phyloP scores from a whole-genome alignment of 495 filamentous ascomycete genomes.

The Talaromyces proteolyticus region DNA sequence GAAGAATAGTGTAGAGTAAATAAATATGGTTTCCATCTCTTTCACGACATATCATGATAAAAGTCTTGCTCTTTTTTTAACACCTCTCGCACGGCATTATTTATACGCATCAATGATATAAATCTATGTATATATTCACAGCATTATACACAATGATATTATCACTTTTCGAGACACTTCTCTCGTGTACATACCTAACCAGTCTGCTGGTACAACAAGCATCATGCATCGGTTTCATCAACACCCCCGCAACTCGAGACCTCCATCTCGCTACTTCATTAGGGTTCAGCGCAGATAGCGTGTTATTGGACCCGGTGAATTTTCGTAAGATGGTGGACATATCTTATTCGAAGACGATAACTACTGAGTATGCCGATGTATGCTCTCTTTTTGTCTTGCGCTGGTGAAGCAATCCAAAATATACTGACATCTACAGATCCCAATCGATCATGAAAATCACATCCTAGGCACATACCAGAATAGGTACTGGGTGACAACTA shows the following conservation, averaged over 20 bases:
- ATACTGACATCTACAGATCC: no score
- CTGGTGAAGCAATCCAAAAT: no score
- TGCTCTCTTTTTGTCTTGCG: no score
- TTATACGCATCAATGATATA: no score
- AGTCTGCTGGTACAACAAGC: slow-evolving; percentile 3
- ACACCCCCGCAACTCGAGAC: slow-evolving; percentile 10
- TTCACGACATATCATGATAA: no score
- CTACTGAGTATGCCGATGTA: slow-evolving; percentile 21
- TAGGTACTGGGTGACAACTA: slow-evolving; percentile 48
- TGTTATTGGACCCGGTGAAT: slow-evolving; percentile 8
- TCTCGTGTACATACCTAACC: background rate
- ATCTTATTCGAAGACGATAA: slow-evolving; percentile 6
- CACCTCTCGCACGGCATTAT: no score
- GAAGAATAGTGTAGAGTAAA: no score
- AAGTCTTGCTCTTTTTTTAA: no score
- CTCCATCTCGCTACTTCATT: slow-evolving; percentile 17
- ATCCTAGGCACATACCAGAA: slow-evolving; percentile 44
- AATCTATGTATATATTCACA: no score
- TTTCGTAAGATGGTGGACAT: slow-evolving; percentile 6
- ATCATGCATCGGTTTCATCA: slow-evolving; percentile 4
- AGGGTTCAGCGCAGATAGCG: slow-evolving; percentile 15
- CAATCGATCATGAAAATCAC: slow-evolving; percentile 38
- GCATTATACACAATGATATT: background rate
- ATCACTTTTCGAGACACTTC: background rate
- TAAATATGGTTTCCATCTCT: no score